Base-by-base conservation (phyloP, 441 rosid species). In the Pelargonium exstipulatum region DNA sequence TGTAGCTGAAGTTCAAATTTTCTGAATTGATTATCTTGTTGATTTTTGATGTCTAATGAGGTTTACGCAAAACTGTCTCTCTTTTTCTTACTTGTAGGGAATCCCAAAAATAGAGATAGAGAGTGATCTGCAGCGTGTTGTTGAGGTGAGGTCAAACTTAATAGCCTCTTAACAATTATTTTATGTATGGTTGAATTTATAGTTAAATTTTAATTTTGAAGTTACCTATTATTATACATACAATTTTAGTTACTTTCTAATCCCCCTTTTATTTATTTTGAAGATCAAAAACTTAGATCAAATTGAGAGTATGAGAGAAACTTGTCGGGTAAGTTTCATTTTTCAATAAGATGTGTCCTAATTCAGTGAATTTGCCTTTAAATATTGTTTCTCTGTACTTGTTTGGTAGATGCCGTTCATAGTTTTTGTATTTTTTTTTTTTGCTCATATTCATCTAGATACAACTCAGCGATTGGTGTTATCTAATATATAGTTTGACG, bases 271-370 rank as follows among this genome's bases (percentile, higher is more conserved):
- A 9, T 69, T 35, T 79, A 12, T 68, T 48, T 57, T 81, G 80
- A 71, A 94, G 99, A 88, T 90, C 67, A 94, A 94, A 88, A 87
- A 81, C 62, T 85, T 87, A 4, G 92, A 86, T 65, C 92, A 84
- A 78, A 90, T 91, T 77, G 86, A 81, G 81, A 86, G 87, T 78
- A 83, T 94, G 97, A 89, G 92, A 67, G 96, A 91, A 80, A 84
- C 96, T 66, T 90, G 96, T 82, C 87, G 76, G 71, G 97, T 90
- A 84, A 84, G 96, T 73, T 71, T 58, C 55, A 0, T 8, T 43
- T 51, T 48, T 7, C 1, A 3, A 32, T 0, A 0, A 17, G 45
- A 42, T 49, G 4, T 64, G 51, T 43, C 61, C 5, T 64, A 9
- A n/a, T 48, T 26, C 43, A 40, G 37, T 62, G 12, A 24, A 32